phyloP scores from a whole-genome alignment of 176 grass and related monocot genomes.

The Pharus latifolius region DNA sequence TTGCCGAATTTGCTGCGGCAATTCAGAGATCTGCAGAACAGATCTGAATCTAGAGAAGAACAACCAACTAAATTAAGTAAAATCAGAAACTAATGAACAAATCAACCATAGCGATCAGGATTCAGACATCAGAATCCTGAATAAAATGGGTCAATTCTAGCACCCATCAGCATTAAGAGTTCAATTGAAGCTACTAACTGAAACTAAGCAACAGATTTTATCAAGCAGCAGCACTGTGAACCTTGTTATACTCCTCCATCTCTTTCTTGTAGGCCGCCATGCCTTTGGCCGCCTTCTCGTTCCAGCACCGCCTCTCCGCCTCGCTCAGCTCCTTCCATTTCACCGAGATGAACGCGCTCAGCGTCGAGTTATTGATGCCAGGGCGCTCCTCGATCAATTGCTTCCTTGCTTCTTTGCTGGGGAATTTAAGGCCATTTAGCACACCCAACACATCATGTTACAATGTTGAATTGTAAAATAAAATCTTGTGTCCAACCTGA shows the following conservation, averaged over 20 bases:
- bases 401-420: slow-evolving; percentile 60
- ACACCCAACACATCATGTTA: neutral
- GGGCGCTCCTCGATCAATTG: slow-evolving; percentile 47
- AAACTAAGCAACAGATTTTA: neutral
- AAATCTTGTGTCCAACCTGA: slow-evolving; percentile 28
- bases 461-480: neutral
- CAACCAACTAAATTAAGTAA: no score
- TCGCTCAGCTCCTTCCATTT: slow-evolving; percentile 83
- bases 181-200: neutral
- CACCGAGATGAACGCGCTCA: slow-evolving; percentile 59
- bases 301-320: slow-evolving; percentile 54
- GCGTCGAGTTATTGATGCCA: slow-evolving; percentile 32
- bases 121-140: slow-evolving; percentile 43
- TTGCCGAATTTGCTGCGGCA: no score
- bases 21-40: no score
- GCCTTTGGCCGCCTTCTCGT: slow-evolving; percentile 30
- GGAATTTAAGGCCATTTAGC: neutral
- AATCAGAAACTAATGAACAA: no score
- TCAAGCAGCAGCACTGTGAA: slow-evolving; percentile 17
- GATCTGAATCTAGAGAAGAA: no score
- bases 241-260: slow-evolving; percentile 71
- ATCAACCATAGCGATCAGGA: slow-evolving; percentile 2
- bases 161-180: neutral
- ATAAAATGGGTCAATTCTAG: neutral
- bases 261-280: slow-evolving; percentile 56